These are phyloP conservation scores for Aspergillus steynii DNA, from an alignment of 495 filamentous ascomycete genomes.

Conservation along the genomic window DNA sequence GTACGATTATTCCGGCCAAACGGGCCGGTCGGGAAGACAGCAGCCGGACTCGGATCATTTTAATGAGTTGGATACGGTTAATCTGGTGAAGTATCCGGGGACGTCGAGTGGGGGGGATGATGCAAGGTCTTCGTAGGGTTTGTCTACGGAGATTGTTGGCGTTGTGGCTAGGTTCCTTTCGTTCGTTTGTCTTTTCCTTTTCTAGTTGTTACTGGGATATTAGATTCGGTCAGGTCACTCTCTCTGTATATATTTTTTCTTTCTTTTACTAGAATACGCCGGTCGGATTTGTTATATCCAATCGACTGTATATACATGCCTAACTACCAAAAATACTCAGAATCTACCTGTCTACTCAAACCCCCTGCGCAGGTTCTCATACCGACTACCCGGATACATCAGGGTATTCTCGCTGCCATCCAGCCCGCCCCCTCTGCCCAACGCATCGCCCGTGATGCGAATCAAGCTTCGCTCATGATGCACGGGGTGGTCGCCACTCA, in stretches of 20 bases:
- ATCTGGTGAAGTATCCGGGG: not conserved
- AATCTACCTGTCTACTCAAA: not conserved
- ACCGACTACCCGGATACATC: conserved; percentile 5
- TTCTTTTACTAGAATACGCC: too few species aligned
- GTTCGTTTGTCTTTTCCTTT: too few species aligned
- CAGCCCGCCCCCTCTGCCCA: not conserved
- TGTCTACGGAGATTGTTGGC: too few species aligned
- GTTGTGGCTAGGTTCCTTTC: too few species aligned
- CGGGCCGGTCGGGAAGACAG: not conserved
- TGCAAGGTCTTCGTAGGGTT: not conserved
- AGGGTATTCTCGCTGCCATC: conserved; percentile 8
- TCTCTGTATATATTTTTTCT: too few species aligned
- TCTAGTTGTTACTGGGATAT: too few species aligned
- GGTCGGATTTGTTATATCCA: too few species aligned
- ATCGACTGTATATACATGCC: too few species aligned
- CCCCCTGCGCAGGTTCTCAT: conserved; percentile 10
- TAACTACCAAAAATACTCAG: too few species aligned
- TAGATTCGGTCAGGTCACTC: too few species aligned
- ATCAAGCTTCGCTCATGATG: not conserved
- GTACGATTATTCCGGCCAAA: not conserved
- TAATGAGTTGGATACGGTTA: not conserved
- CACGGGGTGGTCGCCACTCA: conserved; percentile 4
- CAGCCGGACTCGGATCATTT: not conserved
- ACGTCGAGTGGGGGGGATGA: not conserved
- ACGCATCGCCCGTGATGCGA: not conserved